Evolutionary conservation across 352 stramenopile species (phyloP), one percentile per base, ranked within the genome.

Genomic region (Phytophthora ramorum): DNA sequence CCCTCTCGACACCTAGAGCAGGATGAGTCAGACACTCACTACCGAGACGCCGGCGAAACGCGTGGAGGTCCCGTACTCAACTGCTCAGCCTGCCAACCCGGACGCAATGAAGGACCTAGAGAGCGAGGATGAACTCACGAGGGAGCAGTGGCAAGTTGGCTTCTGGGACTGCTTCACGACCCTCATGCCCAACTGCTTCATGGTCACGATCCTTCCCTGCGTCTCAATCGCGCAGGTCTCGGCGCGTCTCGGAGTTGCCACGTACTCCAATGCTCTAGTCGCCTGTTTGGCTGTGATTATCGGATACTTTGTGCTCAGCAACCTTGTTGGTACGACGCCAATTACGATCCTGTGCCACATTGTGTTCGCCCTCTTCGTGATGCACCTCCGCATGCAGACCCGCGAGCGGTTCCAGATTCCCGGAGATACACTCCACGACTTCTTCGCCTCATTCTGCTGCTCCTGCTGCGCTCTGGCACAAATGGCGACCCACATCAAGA

Each of bases 401-500:
- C 80, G 80, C 38, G 61, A 63, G 40, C 66, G 68, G 4, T 86
- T 81, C 49, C 22, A 78, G 26, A 83, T 87, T 49, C 70, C 75
- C 10, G 78, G 80, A 7, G 71, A 13, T 38, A 63, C 49, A 13
- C 63, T 41, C 50, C 50, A 40, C 16, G 80, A 89, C 41, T 76
- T 56, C 30, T 78, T 62, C 30, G 63, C 52, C 13, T 40, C 73
- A 10, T 74, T 70, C n/a, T 83, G 67, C 35, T 89, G 80, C 68
- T 71, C 63, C 19, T 80, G 69, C 55, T 88, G 75, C 46, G 51
- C 66, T 20, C 60, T 87, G 13, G 75, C 80, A 3, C 80, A 89
- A 66, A 78, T 87, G 24, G 80, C 80, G 6, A 83, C 78, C 3
- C 80, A 89, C 68, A 48, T 81, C 35, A 85, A 85, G 63, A 87